phyloP scores from a whole-genome alignment of 164 flowering plant genomes.

The Umbilicus rupestris region DNA sequence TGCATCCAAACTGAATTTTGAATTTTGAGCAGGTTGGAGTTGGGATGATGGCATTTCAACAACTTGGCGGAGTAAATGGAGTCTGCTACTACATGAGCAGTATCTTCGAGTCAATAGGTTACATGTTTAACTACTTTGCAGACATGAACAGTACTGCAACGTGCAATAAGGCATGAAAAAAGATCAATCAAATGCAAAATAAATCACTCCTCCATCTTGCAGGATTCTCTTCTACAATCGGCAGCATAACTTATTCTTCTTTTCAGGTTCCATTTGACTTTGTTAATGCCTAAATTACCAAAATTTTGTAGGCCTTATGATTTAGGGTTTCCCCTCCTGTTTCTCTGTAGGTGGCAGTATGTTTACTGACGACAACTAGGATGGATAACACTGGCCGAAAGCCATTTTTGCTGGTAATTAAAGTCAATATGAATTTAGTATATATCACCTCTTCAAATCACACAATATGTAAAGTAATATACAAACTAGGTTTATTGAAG shows the following conservation, averaged over 20 bases:
- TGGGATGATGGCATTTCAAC: slow-evolving; percentile 3
- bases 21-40: not conserved
- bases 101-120: slow-evolving; percentile 1
- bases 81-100: not conserved
- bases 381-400: slow-evolving; percentile 78
- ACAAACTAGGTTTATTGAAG: slow-evolving; percentile 19
- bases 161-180: too few species aligned
- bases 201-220: slow-evolving; percentile 3
- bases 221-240: slow-evolving; percentile 31
- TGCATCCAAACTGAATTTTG: not conserved
- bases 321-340: too few species aligned
- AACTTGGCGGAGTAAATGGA: not conserved
- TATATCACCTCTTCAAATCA: too few species aligned
- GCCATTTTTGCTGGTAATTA: slow-evolving; percentile 76
- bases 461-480: too few species aligned
- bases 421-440: too few species aligned
- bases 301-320: too few species aligned
- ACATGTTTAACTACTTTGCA: too few species aligned
- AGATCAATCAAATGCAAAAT: too few species aligned
- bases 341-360: slow-evolving; percentile 55
- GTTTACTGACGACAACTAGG: slow-evolving; percentile 47
- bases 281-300: too few species aligned
- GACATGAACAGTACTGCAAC: too few species aligned
- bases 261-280: slow-evolving; percentile 24
- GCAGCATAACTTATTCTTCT: slow-evolving; percentile 29